Evolutionary conservation across 495 filamentous ascomycete species (phyloP), one percentile per base, ranked within the genome.

Genomic region (Venustampulla echinocandica): DNA sequence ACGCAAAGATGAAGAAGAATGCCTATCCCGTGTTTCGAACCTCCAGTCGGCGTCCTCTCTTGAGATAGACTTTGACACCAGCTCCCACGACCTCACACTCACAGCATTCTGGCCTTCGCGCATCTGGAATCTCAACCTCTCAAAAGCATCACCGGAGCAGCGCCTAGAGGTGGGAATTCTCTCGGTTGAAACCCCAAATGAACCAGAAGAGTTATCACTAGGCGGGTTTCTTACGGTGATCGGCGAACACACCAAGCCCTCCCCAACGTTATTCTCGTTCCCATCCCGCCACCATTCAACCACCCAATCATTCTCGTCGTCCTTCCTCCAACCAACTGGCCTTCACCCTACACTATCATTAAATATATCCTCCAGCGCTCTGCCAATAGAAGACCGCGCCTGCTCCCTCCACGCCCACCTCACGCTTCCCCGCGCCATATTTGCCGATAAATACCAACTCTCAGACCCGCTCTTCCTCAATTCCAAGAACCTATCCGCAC

Each of bases 381-480:
- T 59, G 19, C 68, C 69, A 10, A 54, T 58, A 19, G 59, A 67
- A 2, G 63, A 61, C 2, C 42, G 64, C 7, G 54, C 55, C 30
- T 96, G 92, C 62, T 75, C 76, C 15, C 70, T 90, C 2, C 82
- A 95, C 63, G 75, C 86, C 21, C 89, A 95, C 63, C 70, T 95
- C 40, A 90, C 86, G 6, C 79, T 98, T 21, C 92, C 92, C n/a
- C 80, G 80, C 19, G 61, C 69, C 18, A 69, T 97, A 50, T 96
- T 98, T 58, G 74, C 80, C 37, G 92, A 98, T 64, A 81, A 82
- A 61, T 92, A 96, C 62, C 85, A 89, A 55, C 74, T 94, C 46
- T 75, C 68, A 32, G 85, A 90, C 61, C 62, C 70, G 5, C 70
- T 90, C 28, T 84, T 87, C 65, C 71, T 90, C 25, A 50, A 74